Conservation (phyloP, 306 rosid genomes). For the Medicago ruthenica region DNA sequence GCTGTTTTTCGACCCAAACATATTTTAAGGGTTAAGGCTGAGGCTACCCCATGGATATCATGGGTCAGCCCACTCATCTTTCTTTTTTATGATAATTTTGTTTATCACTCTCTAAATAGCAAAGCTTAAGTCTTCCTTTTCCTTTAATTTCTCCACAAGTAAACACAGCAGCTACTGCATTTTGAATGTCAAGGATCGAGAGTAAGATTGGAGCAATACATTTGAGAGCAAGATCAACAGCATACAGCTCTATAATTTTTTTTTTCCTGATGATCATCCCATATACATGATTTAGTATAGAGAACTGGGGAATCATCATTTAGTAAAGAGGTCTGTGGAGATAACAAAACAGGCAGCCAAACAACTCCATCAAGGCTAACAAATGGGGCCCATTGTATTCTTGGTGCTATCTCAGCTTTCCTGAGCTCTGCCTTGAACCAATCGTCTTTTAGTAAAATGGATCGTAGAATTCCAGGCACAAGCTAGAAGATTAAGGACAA, state of each 20-base stretch:
- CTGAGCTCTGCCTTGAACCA: slow-evolving; percentile 10
- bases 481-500: background rate
- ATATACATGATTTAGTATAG: background rate
- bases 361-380: background rate
- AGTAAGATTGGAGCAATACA: background rate
- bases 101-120: background rate
- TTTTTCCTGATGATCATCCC: background rate
- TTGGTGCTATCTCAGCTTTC: background rate
- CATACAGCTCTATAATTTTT: background rate
- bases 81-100: slow-evolving; percentile 6
- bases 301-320: background rate
- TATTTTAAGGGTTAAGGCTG: background rate
- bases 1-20: background rate
- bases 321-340: background rate
- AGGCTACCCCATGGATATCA: background rate
- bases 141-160: background rate
- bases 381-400: background rate
- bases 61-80: background rate
- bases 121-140: background rate
- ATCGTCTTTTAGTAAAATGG: background rate
- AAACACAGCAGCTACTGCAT: background rate
- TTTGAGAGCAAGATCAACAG: no score
- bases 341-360: background rate
- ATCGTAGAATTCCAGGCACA: background rate
- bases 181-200: background rate